These are phyloP conservation scores for Domatiomyces globalis DNA, from an alignment of 2,329 filamentous ascomycete species.

Conservation along the genomic window DNA sequence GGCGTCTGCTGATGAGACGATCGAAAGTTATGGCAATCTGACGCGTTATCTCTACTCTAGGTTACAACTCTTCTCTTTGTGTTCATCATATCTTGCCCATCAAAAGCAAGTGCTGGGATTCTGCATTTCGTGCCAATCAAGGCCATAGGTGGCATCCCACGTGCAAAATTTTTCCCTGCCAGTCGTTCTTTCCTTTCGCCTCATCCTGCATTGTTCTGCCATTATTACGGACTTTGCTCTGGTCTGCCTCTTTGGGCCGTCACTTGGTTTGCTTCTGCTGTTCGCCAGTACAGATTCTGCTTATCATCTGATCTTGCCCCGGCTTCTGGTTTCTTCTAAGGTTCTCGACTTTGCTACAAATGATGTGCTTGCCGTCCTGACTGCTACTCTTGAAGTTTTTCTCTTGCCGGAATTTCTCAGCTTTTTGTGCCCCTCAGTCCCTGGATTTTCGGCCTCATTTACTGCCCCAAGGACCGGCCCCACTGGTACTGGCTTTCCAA, in stretches of 20 bases:
- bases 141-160: not conserved
- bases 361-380: not conserved
- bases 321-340: not conserved
- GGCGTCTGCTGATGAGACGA: too few species aligned
- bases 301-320: not conserved
- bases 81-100: not conserved
- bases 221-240: not conserved
- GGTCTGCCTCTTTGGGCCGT: not conserved
- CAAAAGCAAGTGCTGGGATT: not conserved
- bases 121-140: not conserved
- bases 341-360: not conserved
- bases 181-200: not conserved
- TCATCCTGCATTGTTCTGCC: too few species aligned
- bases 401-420: not conserved
- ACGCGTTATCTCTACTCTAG: not conserved
- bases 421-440: not conserved
- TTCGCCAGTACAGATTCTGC: not conserved
- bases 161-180: not conserved
- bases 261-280: not conserved
- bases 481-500: not conserved
- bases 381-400: not conserved
- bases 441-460: not conserved
- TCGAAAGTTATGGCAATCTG: not conserved
- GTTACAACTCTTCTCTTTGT: not conserved
- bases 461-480: not conserved